These are phyloP conservation scores for Isatis tinctoria DNA, from an alignment of 345 rosid genomes.

Conservation along the genomic window DNA sequence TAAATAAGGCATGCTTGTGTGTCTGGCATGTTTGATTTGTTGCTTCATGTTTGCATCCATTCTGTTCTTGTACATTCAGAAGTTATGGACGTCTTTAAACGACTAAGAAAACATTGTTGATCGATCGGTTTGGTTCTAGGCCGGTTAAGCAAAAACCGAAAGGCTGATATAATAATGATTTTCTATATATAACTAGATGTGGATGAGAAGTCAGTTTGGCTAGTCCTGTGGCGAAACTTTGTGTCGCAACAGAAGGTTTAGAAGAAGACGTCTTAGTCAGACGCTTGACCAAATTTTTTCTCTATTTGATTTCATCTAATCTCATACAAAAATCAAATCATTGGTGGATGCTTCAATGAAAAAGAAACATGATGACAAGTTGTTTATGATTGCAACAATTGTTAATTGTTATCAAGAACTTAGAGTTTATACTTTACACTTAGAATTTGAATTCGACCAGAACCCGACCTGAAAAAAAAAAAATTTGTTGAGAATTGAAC, in stretches of 20 bases:
- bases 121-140: neutral
- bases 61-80: neutral
- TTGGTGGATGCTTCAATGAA: no score
- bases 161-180: neutral
- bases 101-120: neutral
- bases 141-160: neutral
- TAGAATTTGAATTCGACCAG: no score
- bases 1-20: neutral
- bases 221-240: neutral
- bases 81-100: neutral
- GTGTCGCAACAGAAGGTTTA: neutral
- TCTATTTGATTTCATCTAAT: neutral
- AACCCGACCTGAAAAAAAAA: no score
- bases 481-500: no score
- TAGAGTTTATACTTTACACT: no score
- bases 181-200: neutral
- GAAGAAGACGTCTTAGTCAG: neutral
- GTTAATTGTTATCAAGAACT: no score
- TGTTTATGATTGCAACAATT: neutral
- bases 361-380: neutral
- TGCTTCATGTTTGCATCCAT: neutral
- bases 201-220: neutral
- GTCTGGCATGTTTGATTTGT: neutral
- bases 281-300: neutral
- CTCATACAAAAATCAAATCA: no score